Conservation (phyloP, 305 asterid genomes). For the Plantago coronopus region DNA sequence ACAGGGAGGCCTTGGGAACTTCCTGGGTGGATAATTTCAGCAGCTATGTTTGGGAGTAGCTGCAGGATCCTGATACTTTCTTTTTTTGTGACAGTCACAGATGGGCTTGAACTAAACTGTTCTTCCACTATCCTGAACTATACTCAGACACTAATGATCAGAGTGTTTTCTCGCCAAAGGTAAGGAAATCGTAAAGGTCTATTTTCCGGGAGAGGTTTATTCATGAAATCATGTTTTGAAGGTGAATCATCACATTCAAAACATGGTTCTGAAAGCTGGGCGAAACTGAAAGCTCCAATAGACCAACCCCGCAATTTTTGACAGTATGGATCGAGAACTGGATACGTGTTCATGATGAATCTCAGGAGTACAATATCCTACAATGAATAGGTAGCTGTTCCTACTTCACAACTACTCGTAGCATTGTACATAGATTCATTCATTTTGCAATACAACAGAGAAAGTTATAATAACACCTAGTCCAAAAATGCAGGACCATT, state of each 20-base stretch:
- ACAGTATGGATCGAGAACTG: conserved; percentile 66
- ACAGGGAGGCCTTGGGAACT: too few relatives aligned
- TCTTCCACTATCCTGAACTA: conserved; percentile 72
- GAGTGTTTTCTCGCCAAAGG: conserved; percentile 81
- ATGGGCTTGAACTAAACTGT: too few relatives aligned
- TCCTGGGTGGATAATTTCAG: too few relatives aligned
- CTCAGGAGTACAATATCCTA: conserved; percentile 46
- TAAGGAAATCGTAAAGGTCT: conserved; percentile 49
- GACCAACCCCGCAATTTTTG: conserved; percentile 87
- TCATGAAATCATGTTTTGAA: conserved; percentile 83
- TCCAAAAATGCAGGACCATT: too few relatives aligned
- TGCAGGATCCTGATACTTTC: too few relatives aligned
- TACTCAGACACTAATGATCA: conserved; percentile 58
- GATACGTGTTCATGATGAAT: conserved; percentile 57
- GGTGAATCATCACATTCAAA: conserved; percentile 50
- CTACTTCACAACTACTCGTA: neutral
- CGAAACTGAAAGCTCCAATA: conserved; percentile 65
- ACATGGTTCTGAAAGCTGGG: conserved; percentile 53
- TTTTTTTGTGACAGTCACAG: too few relatives aligned
- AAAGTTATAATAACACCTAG: too few relatives aligned
- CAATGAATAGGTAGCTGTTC: conserved; percentile 20
- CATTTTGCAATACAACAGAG: too few relatives aligned
- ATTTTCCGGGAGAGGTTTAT: conserved; percentile 70
- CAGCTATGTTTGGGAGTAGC: too few relatives aligned
- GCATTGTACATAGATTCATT: too few relatives aligned